Evolutionary conservation across 352 stramenopile species (phyloP), one percentile per base, ranked within the genome.

Genomic region (Phytophthora boehmeriae): DNA sequence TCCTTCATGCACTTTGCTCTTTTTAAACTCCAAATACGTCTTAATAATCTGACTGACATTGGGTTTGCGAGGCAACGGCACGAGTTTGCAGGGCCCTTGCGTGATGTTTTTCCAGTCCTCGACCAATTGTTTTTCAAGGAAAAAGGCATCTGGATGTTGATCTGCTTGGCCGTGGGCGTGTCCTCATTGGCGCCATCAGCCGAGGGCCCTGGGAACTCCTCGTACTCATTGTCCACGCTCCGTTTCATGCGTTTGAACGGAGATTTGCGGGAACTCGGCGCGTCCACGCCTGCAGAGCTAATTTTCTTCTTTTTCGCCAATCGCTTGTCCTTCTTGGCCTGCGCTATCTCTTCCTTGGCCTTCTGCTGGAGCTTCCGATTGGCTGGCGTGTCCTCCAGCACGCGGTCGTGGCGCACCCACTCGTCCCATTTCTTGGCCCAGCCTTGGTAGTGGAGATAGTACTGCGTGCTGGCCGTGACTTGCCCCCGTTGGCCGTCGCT

Each of bases 371-470:
- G 51, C 46, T 54, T 34, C 25, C 82, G 82, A 39, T 83, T 90
- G 19, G 69, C 71, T 0, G 74, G 47, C 51, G 73, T 94, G 66
- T 83, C 86, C 30, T 89, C 77, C n/a, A 93, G 61, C 49, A 94
- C 75, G 56, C 85, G 86, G 62, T 83, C 71, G 38, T 86, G 57
- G 5, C 75, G 57, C 23, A 96, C 88, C 90, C 90, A 97, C 48
- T 96, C 92, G 70, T 97, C 90, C 90, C 90, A 97, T 36, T 96
- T 95, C 66, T 92, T 96, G 72, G 91, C 80, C 90, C 90, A 97
- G 35, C 87, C 87, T 45, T 93, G 85, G 81, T 97, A 97, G 70
- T 97, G 90, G 53, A 97, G 72, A 58, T 95, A 97, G 74, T 93
- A 97, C 61, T 88, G 81, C 47, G 75, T 81, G 28, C 34, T 73